Evolutionary conservation across 768 basidiomycete species (phyloP).

Genomic region (Wakefieldia striispora): DNA sequence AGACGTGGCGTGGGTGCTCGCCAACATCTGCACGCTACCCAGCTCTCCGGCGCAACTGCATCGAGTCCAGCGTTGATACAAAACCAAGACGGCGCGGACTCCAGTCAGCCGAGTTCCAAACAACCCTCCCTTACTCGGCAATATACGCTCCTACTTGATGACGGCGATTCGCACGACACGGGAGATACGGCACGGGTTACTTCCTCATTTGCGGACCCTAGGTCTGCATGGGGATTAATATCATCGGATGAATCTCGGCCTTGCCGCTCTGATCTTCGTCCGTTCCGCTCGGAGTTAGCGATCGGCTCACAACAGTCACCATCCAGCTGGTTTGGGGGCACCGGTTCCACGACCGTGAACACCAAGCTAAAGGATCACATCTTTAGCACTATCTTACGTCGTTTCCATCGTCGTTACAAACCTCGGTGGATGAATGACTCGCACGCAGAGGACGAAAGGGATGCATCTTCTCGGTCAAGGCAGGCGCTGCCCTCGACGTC

Average conservation of each 20-base stretch:
- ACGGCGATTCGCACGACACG: slow-evolving; percentile 47
- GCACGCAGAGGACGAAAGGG: slow-evolving; percentile 58
- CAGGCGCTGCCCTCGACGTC: slow-evolving; percentile 21
- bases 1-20: slow-evolving; percentile 28
- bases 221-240: slow-evolving; percentile 14
- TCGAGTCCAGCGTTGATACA: slow-evolving; percentile 69
- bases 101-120: slow-evolving; percentile 18
- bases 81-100: slow-evolving; percentile 23
- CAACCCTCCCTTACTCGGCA: slow-evolving; percentile 45
- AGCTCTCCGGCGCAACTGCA: slow-evolving; percentile 52
- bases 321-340: slow-evolving; percentile 75
- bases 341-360: slow-evolving; percentile 91
- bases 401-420: slow-evolving; percentile 55
- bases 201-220: slow-evolving; percentile 25
- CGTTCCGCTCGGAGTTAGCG: slow-evolving; percentile 41
- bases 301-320: slow-evolving; percentile 32
- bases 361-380: slow-evolving; percentile 94
- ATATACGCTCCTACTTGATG: slow-evolving; percentile 35
- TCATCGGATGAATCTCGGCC: slow-evolving; percentile 27
- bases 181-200: slow-evolving; percentile 31
- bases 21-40: slow-evolving; percentile 39
- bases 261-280: slow-evolving; percentile 33
- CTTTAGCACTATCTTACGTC: slow-evolving; percentile 81
- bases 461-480: slow-evolving; percentile 43
- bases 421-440: slow-evolving; percentile 34